Evolutionary conservation across 768 basidiomycete genomes (phyloP).

Genomic region (Hygrocybe punicea): DNA sequence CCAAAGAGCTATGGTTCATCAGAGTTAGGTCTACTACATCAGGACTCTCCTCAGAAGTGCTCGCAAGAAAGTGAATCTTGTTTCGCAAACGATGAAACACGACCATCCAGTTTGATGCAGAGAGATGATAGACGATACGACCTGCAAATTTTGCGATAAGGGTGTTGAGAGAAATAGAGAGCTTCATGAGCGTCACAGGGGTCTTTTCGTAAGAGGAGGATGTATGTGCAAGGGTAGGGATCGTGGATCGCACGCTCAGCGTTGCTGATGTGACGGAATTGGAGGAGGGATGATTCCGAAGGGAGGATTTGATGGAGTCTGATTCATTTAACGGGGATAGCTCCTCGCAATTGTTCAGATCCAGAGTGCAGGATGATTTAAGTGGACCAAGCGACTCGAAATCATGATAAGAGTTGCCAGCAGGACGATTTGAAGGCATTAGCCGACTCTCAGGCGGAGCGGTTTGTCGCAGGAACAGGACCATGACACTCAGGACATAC

Average conservation of each 20-base stretch:
- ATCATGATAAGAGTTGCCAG: conserved; percentile 65
- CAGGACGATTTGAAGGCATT: conserved; percentile 59
- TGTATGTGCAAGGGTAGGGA: conserved; percentile 39
- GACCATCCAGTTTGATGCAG: conserved; percentile 82
- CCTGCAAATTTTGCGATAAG: conserved; percentile 71
- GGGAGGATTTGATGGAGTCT: conserved; percentile 12
- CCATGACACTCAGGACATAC: conserved; percentile 79
- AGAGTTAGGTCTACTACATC: conserved; percentile 76
- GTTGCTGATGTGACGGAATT: conserved; percentile 38
- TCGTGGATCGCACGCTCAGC: conserved; percentile 39
- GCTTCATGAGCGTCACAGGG: conserved; percentile 56
- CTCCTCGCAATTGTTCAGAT: conserved; percentile 13
- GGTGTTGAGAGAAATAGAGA: conserved; percentile 51
- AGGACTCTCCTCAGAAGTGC: conserved; percentile 38
- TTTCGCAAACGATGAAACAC: conserved; percentile 67
- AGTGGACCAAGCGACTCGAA: conserved; percentile 52
- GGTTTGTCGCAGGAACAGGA: conserved; percentile 75
- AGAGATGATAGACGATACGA: conserved; percentile 80
- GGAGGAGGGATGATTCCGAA: conserved; percentile 45
- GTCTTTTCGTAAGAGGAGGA: conserved; percentile 55
- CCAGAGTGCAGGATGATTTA: conserved; percentile 10
- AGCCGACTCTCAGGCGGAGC: conserved; percentile 51
- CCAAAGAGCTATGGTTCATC: conserved; percentile 73
- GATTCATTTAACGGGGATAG: conserved; percentile 8
- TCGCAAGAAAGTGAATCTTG: conserved; percentile 65